Evolutionary conservation across 2,329 filamentous ascomycete species (phyloP).

Genomic region (Canariomyces notabilis): DNA sequence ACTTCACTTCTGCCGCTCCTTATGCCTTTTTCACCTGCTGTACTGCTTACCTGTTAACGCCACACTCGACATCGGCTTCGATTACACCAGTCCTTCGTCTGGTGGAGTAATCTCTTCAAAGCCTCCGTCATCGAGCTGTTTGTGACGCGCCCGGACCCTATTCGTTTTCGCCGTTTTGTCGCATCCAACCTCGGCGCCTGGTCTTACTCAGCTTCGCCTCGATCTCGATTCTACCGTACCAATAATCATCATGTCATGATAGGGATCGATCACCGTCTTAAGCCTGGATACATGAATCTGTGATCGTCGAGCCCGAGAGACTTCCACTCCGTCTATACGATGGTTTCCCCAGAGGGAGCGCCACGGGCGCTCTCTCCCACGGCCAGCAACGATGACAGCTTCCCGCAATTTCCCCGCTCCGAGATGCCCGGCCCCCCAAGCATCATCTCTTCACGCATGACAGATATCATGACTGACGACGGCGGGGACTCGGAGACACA

Average conservation of each 20-base stretch:
- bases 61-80: neutral
- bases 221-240: neutral
- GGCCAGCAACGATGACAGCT: conserved; percentile 33
- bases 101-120: conserved; percentile 3
- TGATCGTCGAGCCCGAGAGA: conserved; percentile 1
- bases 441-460: conserved; percentile 69
- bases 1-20: neutral
- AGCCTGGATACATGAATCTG: conserved; percentile 5
- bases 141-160: conserved; percentile 20
- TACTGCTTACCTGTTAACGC: neutral
- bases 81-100: neutral
- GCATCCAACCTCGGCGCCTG: neutral
- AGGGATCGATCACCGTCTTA: conserved; percentile 2
- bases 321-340: conserved; percentile 7
- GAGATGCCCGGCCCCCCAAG: conserved; percentile 51
- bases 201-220: neutral
- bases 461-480: conserved; percentile 56
- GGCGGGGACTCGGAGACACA: conserved; percentile 40
- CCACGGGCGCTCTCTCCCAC: conserved; percentile 34
- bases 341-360: conserved; percentile 30
- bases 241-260: conserved; percentile 11
- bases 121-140: conserved; percentile 4
- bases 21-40: neutral
- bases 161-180: neutral
- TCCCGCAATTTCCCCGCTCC: conserved; percentile 39